phyloP scores from a whole-genome alignment of 345 rosid species.

The Limnanthes douglasii region DNA sequence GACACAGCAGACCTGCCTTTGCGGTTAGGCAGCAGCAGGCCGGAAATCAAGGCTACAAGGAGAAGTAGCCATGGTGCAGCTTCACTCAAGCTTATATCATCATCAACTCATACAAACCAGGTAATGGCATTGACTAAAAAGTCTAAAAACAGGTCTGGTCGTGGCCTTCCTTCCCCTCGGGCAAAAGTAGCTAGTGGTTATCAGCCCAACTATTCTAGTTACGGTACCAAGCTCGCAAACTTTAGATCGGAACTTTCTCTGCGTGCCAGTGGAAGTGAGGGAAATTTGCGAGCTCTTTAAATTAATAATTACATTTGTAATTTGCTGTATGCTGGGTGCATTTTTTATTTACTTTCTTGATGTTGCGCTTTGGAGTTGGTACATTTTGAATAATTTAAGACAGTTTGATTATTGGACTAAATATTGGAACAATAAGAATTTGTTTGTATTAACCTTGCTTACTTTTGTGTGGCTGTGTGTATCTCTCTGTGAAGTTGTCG shows the following conservation, averaged over 20 bases:
- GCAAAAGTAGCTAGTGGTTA: slow-evolving; percentile 21
- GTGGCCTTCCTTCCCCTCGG: slow-evolving; percentile 45
- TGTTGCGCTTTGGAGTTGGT: no score
- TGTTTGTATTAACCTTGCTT: no score
- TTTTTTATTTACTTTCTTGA: neutral
- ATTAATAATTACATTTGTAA: slow-evolving; percentile 6
- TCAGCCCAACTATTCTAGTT: slow-evolving; percentile 26
- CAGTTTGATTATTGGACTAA: no score
- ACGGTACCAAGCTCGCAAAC: slow-evolving; percentile 26
- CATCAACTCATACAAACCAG: slow-evolving; percentile 31
- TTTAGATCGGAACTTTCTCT: slow-evolving; percentile 38
- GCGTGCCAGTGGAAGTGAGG: slow-evolving; percentile 68
- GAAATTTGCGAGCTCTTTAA: slow-evolving; percentile 32
- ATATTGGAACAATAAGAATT: no score
- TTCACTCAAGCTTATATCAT: slow-evolving; percentile 17
- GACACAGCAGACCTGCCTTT: slow-evolving; percentile 40
- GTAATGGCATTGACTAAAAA: slow-evolving; percentile 23
- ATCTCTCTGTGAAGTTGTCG: no score
- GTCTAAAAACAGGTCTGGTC: slow-evolving; percentile 38
- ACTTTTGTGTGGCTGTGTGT: no score
- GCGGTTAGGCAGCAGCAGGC: slow-evolving; percentile 46
- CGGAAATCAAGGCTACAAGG: slow-evolving; percentile 43
- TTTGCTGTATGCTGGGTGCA: neutral
- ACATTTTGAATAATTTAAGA: no score
- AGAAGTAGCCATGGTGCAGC: slow-evolving; percentile 39